Evolutionary conservation across 495 filamentous ascomycete species (phyloP).

Genomic region (Podospora comata): DNA sequence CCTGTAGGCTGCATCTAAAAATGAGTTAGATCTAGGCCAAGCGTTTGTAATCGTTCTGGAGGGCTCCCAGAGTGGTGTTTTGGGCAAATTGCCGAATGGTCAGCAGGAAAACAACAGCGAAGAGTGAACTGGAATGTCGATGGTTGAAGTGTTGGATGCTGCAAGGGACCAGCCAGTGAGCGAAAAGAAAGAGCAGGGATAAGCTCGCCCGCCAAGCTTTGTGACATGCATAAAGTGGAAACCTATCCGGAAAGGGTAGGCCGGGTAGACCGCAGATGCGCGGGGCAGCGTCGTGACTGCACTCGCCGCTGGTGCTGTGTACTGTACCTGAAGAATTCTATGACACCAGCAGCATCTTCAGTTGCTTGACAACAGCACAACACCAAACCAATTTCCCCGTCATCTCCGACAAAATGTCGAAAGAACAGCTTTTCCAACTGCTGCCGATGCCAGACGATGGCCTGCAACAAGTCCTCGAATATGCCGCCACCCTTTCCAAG

Average conservation of each 20-base stretch:
- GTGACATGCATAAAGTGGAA: neutral
- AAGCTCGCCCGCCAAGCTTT: neutral
- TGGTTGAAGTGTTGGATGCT: neutral
- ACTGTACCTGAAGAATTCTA: neutral
- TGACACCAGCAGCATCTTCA: neutral
- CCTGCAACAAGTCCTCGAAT: slow-evolving; percentile 75
- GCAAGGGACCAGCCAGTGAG: neutral
- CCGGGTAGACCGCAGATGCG: neutral
- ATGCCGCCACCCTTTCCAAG: slow-evolving; percentile 66
- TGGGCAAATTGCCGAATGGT: neutral
- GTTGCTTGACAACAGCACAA: neutral
- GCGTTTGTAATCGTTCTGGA: too few species aligned
- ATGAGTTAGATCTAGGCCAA: too few species aligned
- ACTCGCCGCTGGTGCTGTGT: neutral
- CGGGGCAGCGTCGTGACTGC: neutral
- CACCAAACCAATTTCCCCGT: too few species aligned
- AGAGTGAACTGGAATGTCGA: neutral
- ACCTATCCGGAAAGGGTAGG: neutral
- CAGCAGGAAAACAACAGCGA: neutral
- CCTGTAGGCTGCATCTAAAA: too few species aligned
- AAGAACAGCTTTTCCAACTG: slow-evolving; percentile 69
- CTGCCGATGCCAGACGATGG: slow-evolving; percentile 82
- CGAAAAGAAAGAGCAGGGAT: neutral
- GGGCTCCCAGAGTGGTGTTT: neutral
- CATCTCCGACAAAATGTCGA: slow-evolving; percentile 43